Base-by-base conservation (phyloP, 345 rosid species). In the Turnera subulata region DNA sequence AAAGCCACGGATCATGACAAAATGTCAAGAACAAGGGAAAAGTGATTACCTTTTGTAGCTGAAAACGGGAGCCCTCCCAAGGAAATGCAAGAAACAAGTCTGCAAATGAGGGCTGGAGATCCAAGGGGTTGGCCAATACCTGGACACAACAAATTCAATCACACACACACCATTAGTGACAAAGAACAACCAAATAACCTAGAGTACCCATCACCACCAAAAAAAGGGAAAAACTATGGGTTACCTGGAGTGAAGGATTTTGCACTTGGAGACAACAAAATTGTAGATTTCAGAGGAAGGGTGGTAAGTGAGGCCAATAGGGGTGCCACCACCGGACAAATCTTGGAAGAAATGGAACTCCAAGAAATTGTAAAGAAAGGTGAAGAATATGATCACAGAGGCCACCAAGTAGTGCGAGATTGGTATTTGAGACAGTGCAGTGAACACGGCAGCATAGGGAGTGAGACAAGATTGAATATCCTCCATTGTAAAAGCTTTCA, bases 41-140 rank as follows among this genome's bases (percentile, higher is more conserved):
- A n/a, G n/a, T n/a, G n/a, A n/a, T n/a, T n/a, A n/a, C 59, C 96
- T 85, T 45, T 58, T 79, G 62, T 88, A 91, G 74, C 65, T 81
- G 62, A 91, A 82, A 68, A 61, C 65, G 0, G 96, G 96, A 66
- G 96, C 91, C 74, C 81, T 72, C 54, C 94, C 96, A 12, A 72
- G 63, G 71, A 84, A 84, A 77, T 79, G 82, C 19, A 91, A 64
- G 52, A 88, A 82, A 61, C 61, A 63, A 14, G 84, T 85, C 67
- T 91, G 97, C n/a, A 91, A 20, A 76, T 91, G 94, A 71, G 96
- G 96, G 60, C 96, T 85, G 9, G 97, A 74, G 33, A 91, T 76
- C 97, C 97, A 91, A 0, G 89, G 89, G 1, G 94, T 88, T 29
- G 81, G 80, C 61, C 76, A 52, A 67, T 88, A 91, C 72, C 96